Evolutionary conservation across 2,329 filamentous ascomycete species (phyloP), one percentile per base, ranked within the genome.

Genomic region (Aspergillus chevalieri): DNA sequence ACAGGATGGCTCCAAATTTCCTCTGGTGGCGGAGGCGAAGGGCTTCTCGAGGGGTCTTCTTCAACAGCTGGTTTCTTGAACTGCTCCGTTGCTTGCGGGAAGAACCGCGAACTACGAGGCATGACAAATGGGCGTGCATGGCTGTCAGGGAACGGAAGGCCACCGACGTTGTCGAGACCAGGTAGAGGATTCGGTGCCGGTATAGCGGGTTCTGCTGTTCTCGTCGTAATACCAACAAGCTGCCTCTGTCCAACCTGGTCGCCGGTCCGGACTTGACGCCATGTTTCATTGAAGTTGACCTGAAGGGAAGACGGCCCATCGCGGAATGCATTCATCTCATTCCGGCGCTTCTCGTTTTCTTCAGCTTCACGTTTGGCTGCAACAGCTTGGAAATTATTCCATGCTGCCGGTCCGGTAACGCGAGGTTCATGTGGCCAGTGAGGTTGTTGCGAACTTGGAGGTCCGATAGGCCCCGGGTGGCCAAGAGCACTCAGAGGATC

Each of bases 11-110:
- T 74, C 4, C 77, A 77, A 58, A 69, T 57, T 49, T 74, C 72
- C 56, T 84, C 82, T 4, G 82, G 81, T 6, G 81, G 81, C 30
- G 79, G 79, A 26, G 81, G 75, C 21, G 75, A 78, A 26, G 69
- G 69, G 50, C 67, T 72, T 48, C 65, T 66, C 50, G 64, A 57
- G 52, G 63, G 64, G 48, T 64, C 66, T 47, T 69, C 65, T 45
- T 65, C 61, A 49, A 54, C 57, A 26, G 57, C 49, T 36, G 63
- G 60, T 52, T 57, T 67, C 60, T 62, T 70, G 43, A 47, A 56
- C 52, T 61, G 65, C 52, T 72, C 72, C 22, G 60, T 66, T 36
- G 52, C 65, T 41, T 67, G 67, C 21, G 75, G 74, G 59, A 77
- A 77, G 58, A 77, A 77, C 14, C 75, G 65, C 15, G 75, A 77